Evolutionary conservation across 257 asterid species (phyloP), one percentile per base, ranked within the genome.

Genomic region (Plectranthus barbatus): DNA sequence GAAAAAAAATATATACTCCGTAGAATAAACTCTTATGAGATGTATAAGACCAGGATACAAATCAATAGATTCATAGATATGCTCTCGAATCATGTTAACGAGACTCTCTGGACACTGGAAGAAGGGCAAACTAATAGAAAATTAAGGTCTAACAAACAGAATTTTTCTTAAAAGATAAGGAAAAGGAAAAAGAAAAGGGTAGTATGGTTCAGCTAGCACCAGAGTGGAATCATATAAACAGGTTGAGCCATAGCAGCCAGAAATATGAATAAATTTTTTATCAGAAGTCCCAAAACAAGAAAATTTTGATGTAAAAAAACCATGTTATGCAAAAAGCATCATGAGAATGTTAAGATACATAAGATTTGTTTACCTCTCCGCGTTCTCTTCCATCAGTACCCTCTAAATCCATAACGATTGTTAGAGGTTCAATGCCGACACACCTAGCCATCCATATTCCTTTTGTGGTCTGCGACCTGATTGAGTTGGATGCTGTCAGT

Each of bases 301-400:
- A 34, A 48, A 63, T 49, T 20, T 29, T 48, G 8, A 53, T 62
- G 20, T 23, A 17, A 58, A 21, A 26, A 52, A 61, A 41, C 23
- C 42, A 53, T 39, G 21, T 49, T 17, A 68, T 26, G 37, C 53
- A 40, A 23, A 47, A 67, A 31, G 15, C 19, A 52, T 9, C 64
- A 46, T 11, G 29, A 37, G 45, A 48, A 18, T 37, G 64, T 40
- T 9, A 31, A 47, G 33, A 51, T 70, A 56, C 40, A 62, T 29
- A 72, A 29, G 68, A 11, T 17, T 34, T 51, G 64, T 56, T 41
- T 52, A 91, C 99, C 99, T 90, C 97, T 80, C 97, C 99, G 67
- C 99, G 81, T 78, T 93, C 99, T 83, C 96, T 87, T 80, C 97
- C 98, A 80, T 92, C 98, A 17, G 95, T 92, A 64, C 98, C 98